Conservation (phyloP, 805 yeast species). For the Saccharomycopsis schoenii region DNA sequence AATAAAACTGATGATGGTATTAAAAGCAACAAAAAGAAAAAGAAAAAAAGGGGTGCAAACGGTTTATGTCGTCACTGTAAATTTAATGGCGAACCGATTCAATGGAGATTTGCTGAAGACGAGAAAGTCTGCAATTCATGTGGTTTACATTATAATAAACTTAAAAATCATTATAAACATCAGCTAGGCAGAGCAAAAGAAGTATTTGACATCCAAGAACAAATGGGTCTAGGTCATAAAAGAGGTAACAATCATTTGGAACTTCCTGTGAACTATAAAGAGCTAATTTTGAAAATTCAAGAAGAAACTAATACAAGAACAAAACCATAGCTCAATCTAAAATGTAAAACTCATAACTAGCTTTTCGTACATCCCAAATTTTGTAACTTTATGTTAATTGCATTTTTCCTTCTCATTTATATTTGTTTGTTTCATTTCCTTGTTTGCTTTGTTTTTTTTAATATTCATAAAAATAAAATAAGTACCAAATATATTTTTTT, state of each 20-base stretch:
- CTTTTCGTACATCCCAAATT: too few species aligned
- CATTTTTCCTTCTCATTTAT: too few species aligned
- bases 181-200: background rate
- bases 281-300: background rate
- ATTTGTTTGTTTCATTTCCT: too few species aligned
- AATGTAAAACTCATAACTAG: background rate
- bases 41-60: background rate
- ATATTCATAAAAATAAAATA: too few species aligned
- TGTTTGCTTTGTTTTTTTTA: too few species aligned
- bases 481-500: background rate
- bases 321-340: background rate
- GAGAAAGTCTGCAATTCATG: background rate
- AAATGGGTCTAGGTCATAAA: background rate
- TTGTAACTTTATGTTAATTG: too few species aligned
- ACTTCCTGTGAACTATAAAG: background rate
- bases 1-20: background rate
- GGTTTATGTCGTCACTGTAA: constrained; percentile 4
- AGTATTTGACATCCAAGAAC: background rate
- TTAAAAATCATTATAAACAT: background rate
- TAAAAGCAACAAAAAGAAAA: background rate
- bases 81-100: background rate
- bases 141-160: background rate
- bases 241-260: background rate
- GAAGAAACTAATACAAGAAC: background rate
- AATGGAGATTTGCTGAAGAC: background rate